Evolutionary conservation across 495 filamentous ascomycete species (phyloP).

Genomic region (Xylaria acuta): DNA sequence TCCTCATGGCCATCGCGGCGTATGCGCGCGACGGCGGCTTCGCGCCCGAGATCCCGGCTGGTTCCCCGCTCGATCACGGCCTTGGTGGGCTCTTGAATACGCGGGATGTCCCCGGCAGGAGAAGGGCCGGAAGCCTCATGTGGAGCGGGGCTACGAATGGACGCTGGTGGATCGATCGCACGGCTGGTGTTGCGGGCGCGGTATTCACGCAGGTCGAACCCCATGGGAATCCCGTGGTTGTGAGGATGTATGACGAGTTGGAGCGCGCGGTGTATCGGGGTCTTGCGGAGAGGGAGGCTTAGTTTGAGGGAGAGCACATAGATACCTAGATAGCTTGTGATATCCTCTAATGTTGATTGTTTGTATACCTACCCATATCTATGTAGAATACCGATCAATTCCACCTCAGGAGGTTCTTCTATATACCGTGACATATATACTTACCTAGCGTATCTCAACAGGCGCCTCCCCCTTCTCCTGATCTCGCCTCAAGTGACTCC

Average conservation of each 20-base stretch:
- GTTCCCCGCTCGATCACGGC: slow-evolving; percentile 40
- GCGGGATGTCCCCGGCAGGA: slow-evolving; percentile 31
- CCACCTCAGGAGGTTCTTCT: too few relatives aligned
- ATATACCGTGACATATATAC: too few relatives aligned
- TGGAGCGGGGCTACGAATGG: slow-evolving; percentile 47
- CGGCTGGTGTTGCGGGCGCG: slow-evolving; percentile 36
- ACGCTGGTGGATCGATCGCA: slow-evolving; percentile 41
- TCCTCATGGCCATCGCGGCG: slow-evolving; percentile 29
- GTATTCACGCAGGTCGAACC: slow-evolving; percentile 38
- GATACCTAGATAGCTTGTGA: neutral
- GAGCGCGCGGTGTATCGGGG: neutral
- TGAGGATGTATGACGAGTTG: slow-evolving; percentile 2
- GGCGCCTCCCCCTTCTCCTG: neutral
- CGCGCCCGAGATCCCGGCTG: slow-evolving; percentile 20
- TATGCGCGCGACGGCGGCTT: slow-evolving; percentile 39
- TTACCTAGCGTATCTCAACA: neutral
- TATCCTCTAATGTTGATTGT: neutral
- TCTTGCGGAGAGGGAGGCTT: neutral
- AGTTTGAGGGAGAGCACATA: neutral
- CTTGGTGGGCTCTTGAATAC: slow-evolving; percentile 42
- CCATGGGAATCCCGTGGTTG: neutral
- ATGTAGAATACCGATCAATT: neutral
- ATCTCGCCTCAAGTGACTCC: neutral
- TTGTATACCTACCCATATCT: neutral
- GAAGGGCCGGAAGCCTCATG: slow-evolving; percentile 41